These are phyloP conservation scores for Heimioporus punctisporus DNA, from an alignment of 1,284 basidiomycete genomes.

Conservation along the genomic window DNA sequence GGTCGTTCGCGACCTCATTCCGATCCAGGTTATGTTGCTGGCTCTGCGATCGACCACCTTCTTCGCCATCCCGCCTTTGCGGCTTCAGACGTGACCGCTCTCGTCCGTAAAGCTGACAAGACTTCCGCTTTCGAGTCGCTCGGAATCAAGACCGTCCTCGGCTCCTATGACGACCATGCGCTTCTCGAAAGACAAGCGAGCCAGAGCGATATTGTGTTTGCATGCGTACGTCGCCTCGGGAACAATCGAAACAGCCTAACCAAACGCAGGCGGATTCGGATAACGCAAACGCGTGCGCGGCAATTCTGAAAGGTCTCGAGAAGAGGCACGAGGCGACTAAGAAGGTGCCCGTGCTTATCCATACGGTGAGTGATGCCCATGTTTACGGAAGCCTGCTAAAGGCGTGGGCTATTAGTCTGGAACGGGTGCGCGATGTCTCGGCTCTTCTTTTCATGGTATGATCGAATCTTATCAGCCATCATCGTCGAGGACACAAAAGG, in stretches of 20 bases:
- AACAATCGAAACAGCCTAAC: too few species aligned
- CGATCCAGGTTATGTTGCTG: conserved; percentile 46
- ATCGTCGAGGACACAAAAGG: conserved; percentile 39
- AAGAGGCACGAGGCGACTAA: conserved; percentile 40
- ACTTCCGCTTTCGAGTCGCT: conserved; percentile 27
- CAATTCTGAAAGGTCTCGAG: conserved; percentile 49
- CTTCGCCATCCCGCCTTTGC: conserved; percentile 34
- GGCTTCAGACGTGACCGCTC: conserved; percentile 38
- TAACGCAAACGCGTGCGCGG: conserved; percentile 39
- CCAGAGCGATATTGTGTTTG: conserved; percentile 36
- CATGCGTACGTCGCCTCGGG: conserved; percentile 32
- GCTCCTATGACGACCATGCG: conserved; percentile 23
- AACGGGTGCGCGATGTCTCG: conserved; percentile 10
- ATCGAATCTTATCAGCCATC: conserved; percentile 18
- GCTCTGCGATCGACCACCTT: conserved; percentile 41
- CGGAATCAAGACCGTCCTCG: conserved; percentile 26
- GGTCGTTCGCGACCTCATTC: too few species aligned
- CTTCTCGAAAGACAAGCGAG: conserved; percentile 27
- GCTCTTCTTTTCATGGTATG: too few species aligned
- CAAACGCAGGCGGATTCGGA: conserved; percentile 44
- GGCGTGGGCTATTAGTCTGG: too few species aligned
- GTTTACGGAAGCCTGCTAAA: too few species aligned
- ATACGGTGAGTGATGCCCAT: conserved; percentile 51
- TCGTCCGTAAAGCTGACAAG: conserved; percentile 41
- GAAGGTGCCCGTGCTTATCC: conserved; percentile 46